These are phyloP conservation scores for Boletus smithii DNA, from an alignment of 1,284 basidiomycete genomes.

Conservation along the genomic window DNA sequence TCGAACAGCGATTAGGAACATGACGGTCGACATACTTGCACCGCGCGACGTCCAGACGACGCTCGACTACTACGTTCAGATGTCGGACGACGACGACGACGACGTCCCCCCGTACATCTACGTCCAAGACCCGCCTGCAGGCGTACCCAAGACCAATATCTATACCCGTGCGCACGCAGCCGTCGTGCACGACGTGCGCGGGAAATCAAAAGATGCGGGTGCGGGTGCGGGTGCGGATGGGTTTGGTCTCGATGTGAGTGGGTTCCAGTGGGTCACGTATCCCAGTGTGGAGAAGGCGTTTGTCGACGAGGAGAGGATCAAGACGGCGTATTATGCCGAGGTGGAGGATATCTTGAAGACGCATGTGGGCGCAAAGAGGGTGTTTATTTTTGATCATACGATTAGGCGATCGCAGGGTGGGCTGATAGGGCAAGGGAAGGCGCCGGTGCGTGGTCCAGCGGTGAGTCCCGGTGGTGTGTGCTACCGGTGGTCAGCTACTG, in stretches of 20 bases:
- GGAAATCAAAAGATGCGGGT: too few species aligned
- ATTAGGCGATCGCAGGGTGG: neutral
- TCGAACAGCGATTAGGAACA: neutral
- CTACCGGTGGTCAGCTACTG: too few species aligned
- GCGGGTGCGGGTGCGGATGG: too few species aligned
- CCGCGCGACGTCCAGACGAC: neutral
- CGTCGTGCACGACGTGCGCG: constrained; percentile 30
- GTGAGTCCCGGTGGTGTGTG: neutral
- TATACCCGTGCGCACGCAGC: constrained; percentile 7
- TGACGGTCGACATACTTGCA: neutral
- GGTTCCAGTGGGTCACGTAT: constrained; percentile 36
- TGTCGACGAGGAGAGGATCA: neutral
- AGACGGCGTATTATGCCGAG: neutral
- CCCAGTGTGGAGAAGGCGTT: neutral
- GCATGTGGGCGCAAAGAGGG: neutral
- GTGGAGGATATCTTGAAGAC: neutral
- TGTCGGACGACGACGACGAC: neutral
- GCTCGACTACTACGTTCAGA: neutral
- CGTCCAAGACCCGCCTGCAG: neutral
- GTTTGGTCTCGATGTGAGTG: constrained; percentile 37
- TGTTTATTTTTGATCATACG: neutral
- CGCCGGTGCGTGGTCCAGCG: neutral
- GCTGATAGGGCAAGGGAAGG: neutral
- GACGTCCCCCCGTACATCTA: neutral
- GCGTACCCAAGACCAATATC: neutral